A percentile compares a stretch with the other conserved stretches of the same genome.
Evolutionary conservation across 1,284 basidiomycete genomes (phyloP).

Genomic region (Trichosporon sp.): DNA sequence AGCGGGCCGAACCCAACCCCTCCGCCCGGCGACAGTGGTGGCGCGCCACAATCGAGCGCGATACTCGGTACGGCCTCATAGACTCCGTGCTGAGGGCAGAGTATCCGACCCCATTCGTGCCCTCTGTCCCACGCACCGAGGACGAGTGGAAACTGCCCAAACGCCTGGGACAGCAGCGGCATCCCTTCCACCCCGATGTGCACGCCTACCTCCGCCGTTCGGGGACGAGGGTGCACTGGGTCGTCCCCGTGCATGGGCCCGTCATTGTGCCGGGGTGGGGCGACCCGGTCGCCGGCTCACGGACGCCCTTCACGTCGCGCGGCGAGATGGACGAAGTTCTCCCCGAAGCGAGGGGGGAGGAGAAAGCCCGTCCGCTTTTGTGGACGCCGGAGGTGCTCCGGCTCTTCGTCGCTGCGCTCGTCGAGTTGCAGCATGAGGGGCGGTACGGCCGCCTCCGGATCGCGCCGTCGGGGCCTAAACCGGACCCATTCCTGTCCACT

Average conservation of each 20-base stretch:
- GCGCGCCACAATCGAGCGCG: slow-evolving; percentile 34
- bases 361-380: neutral
- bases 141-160: slow-evolving; percentile 28
- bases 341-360: neutral
- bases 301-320: slow-evolving; percentile 26
- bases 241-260: slow-evolving; percentile 47
- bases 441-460: slow-evolving; percentile 31
- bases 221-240: slow-evolving; percentile 42
- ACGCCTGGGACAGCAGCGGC: slow-evolving; percentile 18
- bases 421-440: slow-evolving; percentile 27
- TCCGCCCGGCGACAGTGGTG: slow-evolving; percentile 30
- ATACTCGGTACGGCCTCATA: slow-evolving; percentile 33
- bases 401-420: slow-evolving; percentile 31
- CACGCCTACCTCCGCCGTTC: slow-evolving; percentile 32
- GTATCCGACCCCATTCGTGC: slow-evolving; percentile 3
- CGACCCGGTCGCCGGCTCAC: slow-evolving; percentile 14
- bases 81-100: slow-evolving; percentile 16
- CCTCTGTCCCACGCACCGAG: slow-evolving; percentile 5
- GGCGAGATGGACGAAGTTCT: slow-evolving; percentile 18
- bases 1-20: neutral
- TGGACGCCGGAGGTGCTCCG: slow-evolving; percentile 39
- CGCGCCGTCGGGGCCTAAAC: slow-evolving; percentile 42
- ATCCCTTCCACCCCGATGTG: slow-evolving; percentile 45
- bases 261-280: slow-evolving; percentile 38
- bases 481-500: slow-evolving; percentile 42